phyloP scores from a whole-genome alignment of 176 grass and related monocot species.

The Bonia amplexicaulis region DNA sequence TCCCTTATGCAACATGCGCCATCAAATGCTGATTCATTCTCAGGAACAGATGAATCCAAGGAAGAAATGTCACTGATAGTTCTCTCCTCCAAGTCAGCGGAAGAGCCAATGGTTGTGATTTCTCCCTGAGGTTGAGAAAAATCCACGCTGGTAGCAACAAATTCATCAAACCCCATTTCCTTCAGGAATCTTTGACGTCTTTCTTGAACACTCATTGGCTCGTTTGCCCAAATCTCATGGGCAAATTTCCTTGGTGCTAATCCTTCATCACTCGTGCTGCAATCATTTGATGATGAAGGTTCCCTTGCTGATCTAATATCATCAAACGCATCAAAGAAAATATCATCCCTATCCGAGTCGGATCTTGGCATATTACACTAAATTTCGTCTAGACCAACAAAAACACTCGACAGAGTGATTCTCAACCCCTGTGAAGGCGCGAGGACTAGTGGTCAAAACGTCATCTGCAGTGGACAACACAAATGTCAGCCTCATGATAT shows the following conservation, averaged over 20 bases:
- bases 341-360: constrained; percentile 48
- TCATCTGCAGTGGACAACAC: constrained; percentile 25
- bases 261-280: constrained; percentile 32
- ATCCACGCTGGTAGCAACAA: constrained; percentile 11
- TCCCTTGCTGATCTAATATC: constrained; percentile 34
- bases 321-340: constrained; percentile 78
- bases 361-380: constrained; percentile 48
- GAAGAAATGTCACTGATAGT: constrained; percentile 18
- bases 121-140: constrained; percentile 18
- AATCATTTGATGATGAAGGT: constrained; percentile 48
- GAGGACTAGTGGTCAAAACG: neutral
- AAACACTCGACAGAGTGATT: neutral
- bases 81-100: constrained; percentile 35
- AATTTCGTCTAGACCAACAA: neutral
- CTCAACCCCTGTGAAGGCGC: neutral
- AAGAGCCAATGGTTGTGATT: constrained; percentile 5
- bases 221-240: constrained; percentile 44
- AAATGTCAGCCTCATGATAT: neutral
- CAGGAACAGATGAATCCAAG: constrained; percentile 18
- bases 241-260: constrained; percentile 26
- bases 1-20: constrained; percentile 39
- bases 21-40: constrained; percentile 14
- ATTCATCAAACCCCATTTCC: constrained; percentile 56
- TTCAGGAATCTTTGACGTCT: constrained; percentile 62
- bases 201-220: constrained; percentile 68